phyloP scores from a whole-genome alignment of 78 protist species.

The Blattamonas nauphoetae region DNA sequence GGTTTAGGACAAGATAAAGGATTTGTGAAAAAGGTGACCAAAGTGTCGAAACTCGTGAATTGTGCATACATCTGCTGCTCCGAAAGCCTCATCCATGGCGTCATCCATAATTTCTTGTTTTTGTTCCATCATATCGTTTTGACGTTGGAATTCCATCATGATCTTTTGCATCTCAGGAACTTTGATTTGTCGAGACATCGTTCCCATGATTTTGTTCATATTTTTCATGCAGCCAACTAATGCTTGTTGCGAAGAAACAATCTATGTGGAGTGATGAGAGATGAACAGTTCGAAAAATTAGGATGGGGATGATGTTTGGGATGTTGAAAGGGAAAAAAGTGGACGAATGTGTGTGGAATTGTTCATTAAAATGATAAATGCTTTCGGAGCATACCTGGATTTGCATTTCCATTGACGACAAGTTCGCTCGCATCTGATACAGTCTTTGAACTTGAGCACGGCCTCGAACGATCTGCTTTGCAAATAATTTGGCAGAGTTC shows the following conservation, averaged over 20 bases:
- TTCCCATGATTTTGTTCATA: neutral
- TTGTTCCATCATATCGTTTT: neutral
- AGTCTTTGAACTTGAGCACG: neutral
- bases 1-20: neutral
- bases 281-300: neutral
- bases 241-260: neutral
- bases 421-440: neutral
- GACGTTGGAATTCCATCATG: neutral
- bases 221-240: neutral
- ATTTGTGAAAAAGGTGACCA: neutral
- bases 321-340: neutral
- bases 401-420: neutral
- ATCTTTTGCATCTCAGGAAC: neutral
- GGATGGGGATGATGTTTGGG: neutral
- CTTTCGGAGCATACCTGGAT: neutral
- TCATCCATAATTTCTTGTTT: neutral
- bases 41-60: too few species aligned
- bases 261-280: neutral
- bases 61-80: neutral
- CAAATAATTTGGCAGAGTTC: neutral
- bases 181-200: neutral
- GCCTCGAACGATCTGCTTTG: neutral
- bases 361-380: too few species aligned
- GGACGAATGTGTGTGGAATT: too few species aligned
- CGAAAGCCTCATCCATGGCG: neutral